phyloP scores from a whole-genome alignment of 352 stramenopile species.

The Halophytophthora polymorphica region DNA sequence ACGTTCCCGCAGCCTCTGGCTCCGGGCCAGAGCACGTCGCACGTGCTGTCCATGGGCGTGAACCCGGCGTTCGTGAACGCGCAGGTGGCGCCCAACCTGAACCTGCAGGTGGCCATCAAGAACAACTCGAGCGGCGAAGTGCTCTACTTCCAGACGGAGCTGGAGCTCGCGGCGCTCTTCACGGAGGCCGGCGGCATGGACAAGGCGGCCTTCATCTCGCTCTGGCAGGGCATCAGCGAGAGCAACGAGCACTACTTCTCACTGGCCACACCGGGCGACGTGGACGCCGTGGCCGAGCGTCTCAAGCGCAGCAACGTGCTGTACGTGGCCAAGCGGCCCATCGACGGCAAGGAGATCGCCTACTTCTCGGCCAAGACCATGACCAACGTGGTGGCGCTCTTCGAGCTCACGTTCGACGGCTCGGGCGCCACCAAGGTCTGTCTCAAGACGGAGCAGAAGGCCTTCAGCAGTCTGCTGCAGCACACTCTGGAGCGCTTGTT shows the following conservation, averaged over 20 bases:
- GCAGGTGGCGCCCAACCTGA: constrained; percentile 61
- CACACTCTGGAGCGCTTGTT: constrained; percentile 83
- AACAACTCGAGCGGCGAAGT: constrained; percentile 93
- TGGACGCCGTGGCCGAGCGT: constrained; percentile 86
- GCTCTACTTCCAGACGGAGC: constrained; percentile 95
- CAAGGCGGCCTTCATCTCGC: constrained; percentile 91
- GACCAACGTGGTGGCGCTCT: constrained; percentile 90
- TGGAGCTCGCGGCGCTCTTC: constrained; percentile 91
- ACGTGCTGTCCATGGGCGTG: constrained; percentile 77
- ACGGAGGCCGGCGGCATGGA: constrained; percentile 85
- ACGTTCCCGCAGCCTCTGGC: constrained; percentile 60
- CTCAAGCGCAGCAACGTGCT: constrained; percentile 91
- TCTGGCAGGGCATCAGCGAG: constrained; percentile 96
- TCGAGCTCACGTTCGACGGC: constrained; percentile 95
- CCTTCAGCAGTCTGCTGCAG: constrained; percentile 88
- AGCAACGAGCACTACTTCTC: constrained; percentile 94
- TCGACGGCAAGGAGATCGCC: constrained; percentile 94
- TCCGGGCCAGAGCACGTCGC: constrained; percentile 71
- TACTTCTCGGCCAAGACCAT: constrained; percentile 96
- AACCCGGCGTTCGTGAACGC: constrained; percentile 77
- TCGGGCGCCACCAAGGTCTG: constrained; percentile 91
- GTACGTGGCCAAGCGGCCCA: constrained; percentile 92
- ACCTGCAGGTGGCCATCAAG: constrained; percentile 97
- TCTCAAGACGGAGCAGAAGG: constrained; percentile 92
- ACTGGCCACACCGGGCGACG: constrained; percentile 61